These are phyloP conservation scores for Schizosaccharomyces octosporus DNA, from an alignment of 805 yeast genomes.

Conservation along the genomic window DNA sequence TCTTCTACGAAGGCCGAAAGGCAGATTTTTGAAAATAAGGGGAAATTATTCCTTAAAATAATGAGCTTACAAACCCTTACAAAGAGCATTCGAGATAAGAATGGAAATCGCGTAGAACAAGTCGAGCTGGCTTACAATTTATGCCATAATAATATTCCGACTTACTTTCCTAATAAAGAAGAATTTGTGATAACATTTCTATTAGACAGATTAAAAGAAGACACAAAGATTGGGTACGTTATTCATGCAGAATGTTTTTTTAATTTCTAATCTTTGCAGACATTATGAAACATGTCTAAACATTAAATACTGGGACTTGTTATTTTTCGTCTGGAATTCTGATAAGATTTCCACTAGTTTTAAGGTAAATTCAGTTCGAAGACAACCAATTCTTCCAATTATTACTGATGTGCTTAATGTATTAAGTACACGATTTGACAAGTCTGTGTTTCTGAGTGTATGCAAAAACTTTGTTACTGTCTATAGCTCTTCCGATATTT, in stretches of 20 bases:
- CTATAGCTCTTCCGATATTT: not conserved
- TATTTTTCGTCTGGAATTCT: not conserved
- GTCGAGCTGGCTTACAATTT: not conserved
- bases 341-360: not conserved
- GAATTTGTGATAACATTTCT: not conserved
- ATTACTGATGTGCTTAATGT: not conserved
- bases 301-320: not conserved
- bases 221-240: not conserved
- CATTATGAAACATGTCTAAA: not conserved
- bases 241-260: no score
- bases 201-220: not conserved
- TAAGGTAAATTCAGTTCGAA: not conserved
- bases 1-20: no score
- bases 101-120: not conserved
- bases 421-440: not conserved
- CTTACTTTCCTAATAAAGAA: not conserved
- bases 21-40: not conserved
- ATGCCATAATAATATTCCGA: not conserved
- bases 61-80: not conserved
- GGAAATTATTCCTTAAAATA: not conserved
- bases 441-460: not conserved
- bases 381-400: not conserved
- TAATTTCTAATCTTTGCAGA: no score
- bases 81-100: not conserved
- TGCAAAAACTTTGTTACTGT: not conserved